Evolutionary conservation across 495 filamentous ascomycete species (phyloP), one percentile per base, ranked within the genome.

Genomic region (Podospora anserina): DNA sequence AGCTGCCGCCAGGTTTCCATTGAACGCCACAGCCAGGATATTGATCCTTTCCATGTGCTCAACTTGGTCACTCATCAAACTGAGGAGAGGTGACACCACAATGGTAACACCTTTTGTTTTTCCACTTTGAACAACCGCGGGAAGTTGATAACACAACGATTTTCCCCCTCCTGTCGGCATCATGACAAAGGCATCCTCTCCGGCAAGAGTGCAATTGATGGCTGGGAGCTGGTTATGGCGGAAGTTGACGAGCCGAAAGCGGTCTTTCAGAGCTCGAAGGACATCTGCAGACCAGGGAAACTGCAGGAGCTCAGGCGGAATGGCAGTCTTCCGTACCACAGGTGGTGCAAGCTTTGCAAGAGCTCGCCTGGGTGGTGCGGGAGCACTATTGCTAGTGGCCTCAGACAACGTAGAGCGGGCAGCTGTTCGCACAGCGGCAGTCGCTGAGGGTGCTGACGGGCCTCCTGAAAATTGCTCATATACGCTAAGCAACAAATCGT

Each of bases 121-220:
- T 18, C 95, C 96, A 20, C 88, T 90, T 15, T 79, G 85, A n/a
- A 98, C 82, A 27, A 97, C 83, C 27, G 96, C 91, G 7, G 95
- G 96, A 18, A 99, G 81, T 73, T 99, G 95, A 76, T 98, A 99
- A 77, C 96, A 98, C 11, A 99, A 82, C 15, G 93, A 97, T 75
- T 99, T 99, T 18, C 95, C 95, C 63, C 95, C 96, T 56, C 96
- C 95, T 3, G 95, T 99, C 30, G 95, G 96, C 95, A 99, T 98
- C 27, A 98, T 79, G 16, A 98, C 90, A 75, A 99, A 98, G 0
- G 89, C 88, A 78, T 98, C 93, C 71, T 94, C 89, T 0, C 93
- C 94, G 39, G 80, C 82, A 53, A 99, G 81, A 0, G 95, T 97
- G 7, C 94, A 90, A 78, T 98, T 97, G 77, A 99, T 95, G 6